phyloP scores from a whole-genome alignment of 805 yeast species.

The Zygosaccharomyces bisporus region DNA sequence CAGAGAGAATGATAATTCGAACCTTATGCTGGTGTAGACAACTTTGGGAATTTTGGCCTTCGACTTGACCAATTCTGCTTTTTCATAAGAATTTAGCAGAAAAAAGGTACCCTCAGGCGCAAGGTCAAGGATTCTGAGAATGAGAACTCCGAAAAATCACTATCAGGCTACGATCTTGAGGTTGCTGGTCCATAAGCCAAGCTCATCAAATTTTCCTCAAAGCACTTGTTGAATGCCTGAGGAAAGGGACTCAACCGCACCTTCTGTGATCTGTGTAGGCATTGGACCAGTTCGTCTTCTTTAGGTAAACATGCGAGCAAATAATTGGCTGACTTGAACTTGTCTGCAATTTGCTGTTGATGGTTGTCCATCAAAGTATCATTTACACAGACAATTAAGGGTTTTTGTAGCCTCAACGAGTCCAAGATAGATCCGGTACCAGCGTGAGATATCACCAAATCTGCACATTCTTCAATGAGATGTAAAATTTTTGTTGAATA shows the following conservation, averaged over 20 bases:
- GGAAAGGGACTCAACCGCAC: constrained; percentile 15
- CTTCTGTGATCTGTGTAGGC: constrained; percentile 11
- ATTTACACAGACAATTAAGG: constrained; percentile 69
- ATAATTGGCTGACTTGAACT: constrained; percentile 39
- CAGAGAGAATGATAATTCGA: too few relatives aligned
- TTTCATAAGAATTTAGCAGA: too few relatives aligned
- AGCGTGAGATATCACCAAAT: constrained; percentile 81
- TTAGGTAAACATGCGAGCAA: constrained; percentile 26
- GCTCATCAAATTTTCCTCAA: constrained; percentile 12
- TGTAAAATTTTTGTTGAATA: constrained; percentile 42
- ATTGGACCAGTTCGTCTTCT: constrained; percentile 8
- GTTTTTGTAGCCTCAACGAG: constrained; percentile 52
- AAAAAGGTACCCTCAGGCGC: too few relatives aligned
- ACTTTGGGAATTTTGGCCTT: too few relatives aligned
- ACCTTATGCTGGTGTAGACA: too few relatives aligned
- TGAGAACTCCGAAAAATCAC: too few relatives aligned
- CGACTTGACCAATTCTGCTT: too few relatives aligned
- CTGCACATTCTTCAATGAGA: constrained; percentile 42
- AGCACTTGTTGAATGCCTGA: constrained; percentile 15
- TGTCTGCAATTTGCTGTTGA: constrained; percentile 71
- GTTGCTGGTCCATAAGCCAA: constrained; percentile 8
- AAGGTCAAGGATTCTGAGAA: too few relatives aligned
- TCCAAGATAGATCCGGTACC: constrained; percentile 91
- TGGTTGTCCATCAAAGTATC: constrained; percentile 79
- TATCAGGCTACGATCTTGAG: background rate